Percentiles rank a stretch among this genome's conserved stretches.
Evolutionary conservation across 225 moss, liverwort and hornwort genomes (phyloP).

Genomic region (Sphagnum contortum): DNA sequence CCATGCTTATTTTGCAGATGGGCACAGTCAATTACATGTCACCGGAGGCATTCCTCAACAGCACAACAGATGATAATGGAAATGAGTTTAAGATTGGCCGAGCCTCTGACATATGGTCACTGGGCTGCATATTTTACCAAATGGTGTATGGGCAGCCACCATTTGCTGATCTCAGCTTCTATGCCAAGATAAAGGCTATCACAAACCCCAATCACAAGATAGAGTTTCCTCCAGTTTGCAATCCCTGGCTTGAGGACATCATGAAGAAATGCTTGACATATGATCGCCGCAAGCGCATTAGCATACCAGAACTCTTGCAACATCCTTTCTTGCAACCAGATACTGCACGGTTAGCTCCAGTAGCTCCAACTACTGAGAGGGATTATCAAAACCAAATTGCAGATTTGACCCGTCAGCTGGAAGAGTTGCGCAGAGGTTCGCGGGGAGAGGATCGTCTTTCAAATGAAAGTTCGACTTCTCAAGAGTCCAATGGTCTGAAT

Average conservation of each 20-base stretch:
- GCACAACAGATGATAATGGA: slow-evolving; percentile 67
- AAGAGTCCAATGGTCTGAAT: too few species aligned
- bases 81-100: slow-evolving; percentile 80
- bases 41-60: slow-evolving; percentile 85
- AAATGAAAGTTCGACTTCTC: too few species aligned
- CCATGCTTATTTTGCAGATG: slow-evolving; percentile 28
- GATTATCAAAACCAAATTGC: too few species aligned
- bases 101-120: slow-evolving; percentile 94
- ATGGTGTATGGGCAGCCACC: slow-evolving; percentile 95
- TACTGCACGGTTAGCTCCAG: too few species aligned
- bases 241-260: slow-evolving; percentile 63
- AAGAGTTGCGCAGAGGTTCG: too few species aligned
- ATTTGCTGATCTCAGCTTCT: slow-evolving; percentile 68
- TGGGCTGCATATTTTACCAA: slow-evolving; percentile 96
- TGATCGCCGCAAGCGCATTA: slow-evolving; percentile 76
- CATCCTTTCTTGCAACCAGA: slow-evolving; percentile 76
- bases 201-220: slow-evolving; percentile 66
- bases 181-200: slow-evolving; percentile 74
- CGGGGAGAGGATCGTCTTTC: too few species aligned
- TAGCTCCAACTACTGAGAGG: slow-evolving; percentile 6
- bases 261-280: slow-evolving; percentile 76
- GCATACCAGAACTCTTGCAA: slow-evolving; percentile 72
- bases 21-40: slow-evolving; percentile 98
- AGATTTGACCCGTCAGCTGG: too few species aligned
- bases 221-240: slow-evolving; percentile 47